Conservation (phyloP, 1,284 basidiomycete genomes). For the Apiotrichum mycotoxinovorans region DNA sequence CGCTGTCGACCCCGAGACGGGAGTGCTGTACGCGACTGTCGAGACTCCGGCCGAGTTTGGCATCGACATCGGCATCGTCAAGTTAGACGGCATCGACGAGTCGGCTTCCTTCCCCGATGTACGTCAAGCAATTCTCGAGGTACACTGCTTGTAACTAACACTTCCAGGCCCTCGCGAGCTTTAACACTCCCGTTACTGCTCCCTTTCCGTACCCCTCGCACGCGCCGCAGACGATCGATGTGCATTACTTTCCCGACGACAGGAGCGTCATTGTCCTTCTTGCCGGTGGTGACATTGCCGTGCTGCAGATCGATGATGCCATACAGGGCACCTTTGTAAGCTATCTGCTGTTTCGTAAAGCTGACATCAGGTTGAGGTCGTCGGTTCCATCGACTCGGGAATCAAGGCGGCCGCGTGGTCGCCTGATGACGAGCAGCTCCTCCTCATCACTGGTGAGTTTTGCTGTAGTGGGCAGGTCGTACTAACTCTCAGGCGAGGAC, state of each 20-base stretch:
- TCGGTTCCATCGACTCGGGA: constrained; percentile 81
- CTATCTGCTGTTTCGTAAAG: not conserved
- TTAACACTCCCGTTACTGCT: constrained; percentile 33
- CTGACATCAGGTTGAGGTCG: constrained; percentile 59
- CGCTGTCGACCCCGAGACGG: constrained; percentile 63
- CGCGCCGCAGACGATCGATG: constrained; percentile 57
- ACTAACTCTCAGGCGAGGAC: constrained; percentile 58
- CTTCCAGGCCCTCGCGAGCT: constrained; percentile 26
- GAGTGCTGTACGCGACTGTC: constrained; percentile 58
- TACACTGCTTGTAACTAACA: not conserved
- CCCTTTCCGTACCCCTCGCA: constrained; percentile 33
- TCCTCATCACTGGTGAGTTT: constrained; percentile 66
- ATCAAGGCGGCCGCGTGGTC: constrained; percentile 82
- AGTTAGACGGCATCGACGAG: constrained; percentile 40
- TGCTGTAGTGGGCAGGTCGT: too few species aligned
- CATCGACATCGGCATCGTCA: constrained; percentile 62
- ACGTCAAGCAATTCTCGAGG: constrained; percentile 2
- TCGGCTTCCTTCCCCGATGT: constrained; percentile 24
- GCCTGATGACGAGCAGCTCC: constrained; percentile 81
- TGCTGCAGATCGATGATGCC: constrained; percentile 53
- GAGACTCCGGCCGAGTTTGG: constrained; percentile 57
- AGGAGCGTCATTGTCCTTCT: constrained; percentile 63
- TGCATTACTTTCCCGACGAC: constrained; percentile 66
- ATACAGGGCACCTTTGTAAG: constrained; percentile 54
- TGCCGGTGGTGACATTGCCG: constrained; percentile 72